Percentiles rank a stretch among this genome's conserved stretches.
These are phyloP conservation scores for Delonix regia DNA, from an alignment of 306 rosid genomes.

Conservation along the genomic window DNA sequence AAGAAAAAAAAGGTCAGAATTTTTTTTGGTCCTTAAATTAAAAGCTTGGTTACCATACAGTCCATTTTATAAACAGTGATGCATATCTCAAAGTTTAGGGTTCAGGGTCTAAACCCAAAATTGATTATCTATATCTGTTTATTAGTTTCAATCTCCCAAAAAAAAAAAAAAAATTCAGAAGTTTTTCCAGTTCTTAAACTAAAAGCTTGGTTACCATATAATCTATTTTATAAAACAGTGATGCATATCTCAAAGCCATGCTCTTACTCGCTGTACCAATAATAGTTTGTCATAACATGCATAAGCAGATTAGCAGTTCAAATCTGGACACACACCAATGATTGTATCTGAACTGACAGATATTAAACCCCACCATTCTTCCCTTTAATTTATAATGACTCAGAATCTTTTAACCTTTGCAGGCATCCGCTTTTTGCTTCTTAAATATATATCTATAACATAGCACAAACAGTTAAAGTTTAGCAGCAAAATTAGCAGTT, in stretches of 20 bases:
- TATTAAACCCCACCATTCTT: no score
- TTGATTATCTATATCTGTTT: no score
- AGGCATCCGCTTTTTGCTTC: background rate
- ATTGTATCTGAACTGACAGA: no score
- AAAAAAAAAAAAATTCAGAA: no score
- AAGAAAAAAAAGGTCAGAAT: background rate
- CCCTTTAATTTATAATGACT: background rate
- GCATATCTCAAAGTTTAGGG: background rate
- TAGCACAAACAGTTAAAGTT: conserved; percentile 17
- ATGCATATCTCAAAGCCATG: background rate
- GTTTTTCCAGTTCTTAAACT: background rate
- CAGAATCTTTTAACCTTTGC: background rate
- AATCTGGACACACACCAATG: no score
- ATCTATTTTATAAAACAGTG: background rate
- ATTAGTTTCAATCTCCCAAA: no score
- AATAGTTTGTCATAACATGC: background rate
- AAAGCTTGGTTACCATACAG: background rate
- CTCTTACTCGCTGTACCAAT: background rate
- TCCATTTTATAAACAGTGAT: background rate
- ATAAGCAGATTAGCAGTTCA: background rate
- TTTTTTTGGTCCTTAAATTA: background rate
- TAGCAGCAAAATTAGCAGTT: conserved; percentile 19
- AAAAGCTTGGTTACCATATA: background rate
- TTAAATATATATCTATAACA: background rate
- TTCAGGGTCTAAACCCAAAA: no score